phyloP scores from a whole-genome alignment of 371 early-diverging fungal species.

The Syncephalastrum contaminatum region DNA sequence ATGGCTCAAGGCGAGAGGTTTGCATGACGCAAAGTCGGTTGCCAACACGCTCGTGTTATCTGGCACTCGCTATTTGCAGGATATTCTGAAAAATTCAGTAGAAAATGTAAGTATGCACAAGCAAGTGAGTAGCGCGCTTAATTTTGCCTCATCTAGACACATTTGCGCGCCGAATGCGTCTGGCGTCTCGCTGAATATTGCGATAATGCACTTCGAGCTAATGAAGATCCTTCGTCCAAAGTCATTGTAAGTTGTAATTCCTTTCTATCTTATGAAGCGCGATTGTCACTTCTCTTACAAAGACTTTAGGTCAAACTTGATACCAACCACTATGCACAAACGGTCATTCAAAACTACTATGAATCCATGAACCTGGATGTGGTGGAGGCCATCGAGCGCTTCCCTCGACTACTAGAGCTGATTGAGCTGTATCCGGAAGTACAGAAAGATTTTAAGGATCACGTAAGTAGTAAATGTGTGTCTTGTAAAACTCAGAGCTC shows the following conservation, averaged over 20 bases:
- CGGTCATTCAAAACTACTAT: slow-evolving; percentile 53
- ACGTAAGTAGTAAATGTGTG: slow-evolving; percentile 16
- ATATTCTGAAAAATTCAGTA: slow-evolving; percentile 5
- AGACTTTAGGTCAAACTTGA: slow-evolving; percentile 18
- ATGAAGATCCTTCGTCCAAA: slow-evolving; percentile 11
- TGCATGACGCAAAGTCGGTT: background rate
- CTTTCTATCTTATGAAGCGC: background rate
- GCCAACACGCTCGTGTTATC: background rate
- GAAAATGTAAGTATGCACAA: slow-evolving; percentile 10
- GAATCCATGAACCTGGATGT: slow-evolving; percentile 41
- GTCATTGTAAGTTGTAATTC: slow-evolving; percentile 9
- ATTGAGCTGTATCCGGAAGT: slow-evolving; percentile 54
- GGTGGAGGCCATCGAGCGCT: slow-evolving; percentile 55
- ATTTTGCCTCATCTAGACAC: slow-evolving; percentile 7
- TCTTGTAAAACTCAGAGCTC: background rate
- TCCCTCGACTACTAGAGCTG: slow-evolving; percentile 70
- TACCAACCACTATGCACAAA: slow-evolving; percentile 29
- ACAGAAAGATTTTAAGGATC: slow-evolving; percentile 27
- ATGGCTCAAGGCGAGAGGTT: background rate
- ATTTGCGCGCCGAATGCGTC: slow-evolving; percentile 16
- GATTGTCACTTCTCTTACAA: background rate
- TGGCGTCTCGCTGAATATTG: slow-evolving; percentile 44
- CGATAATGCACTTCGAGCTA: slow-evolving; percentile 24
- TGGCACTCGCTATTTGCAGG: slow-evolving; percentile 3
- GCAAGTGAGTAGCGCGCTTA: too few relatives aligned